phyloP scores from a whole-genome alignment of 306 rosid species.

The Fragaria vesca region DNA sequence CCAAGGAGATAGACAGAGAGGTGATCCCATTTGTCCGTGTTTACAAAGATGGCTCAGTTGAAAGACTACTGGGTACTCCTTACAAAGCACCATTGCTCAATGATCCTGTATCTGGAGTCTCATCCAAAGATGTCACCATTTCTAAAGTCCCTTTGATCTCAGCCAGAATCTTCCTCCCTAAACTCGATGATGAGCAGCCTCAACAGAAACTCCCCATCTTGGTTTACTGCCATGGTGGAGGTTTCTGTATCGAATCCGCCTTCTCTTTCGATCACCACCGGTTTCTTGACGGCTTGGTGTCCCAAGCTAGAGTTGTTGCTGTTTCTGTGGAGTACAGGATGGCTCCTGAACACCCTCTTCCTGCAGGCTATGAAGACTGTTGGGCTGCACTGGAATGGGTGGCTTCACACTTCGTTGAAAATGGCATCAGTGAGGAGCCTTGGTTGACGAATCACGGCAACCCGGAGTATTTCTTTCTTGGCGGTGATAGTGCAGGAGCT shows the following conservation, averaged over 20 bases:
- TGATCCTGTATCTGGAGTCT: constrained; percentile 38
- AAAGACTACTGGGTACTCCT: constrained; percentile 34
- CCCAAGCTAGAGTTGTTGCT: constrained; percentile 38
- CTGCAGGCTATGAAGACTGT: constrained; percentile 44
- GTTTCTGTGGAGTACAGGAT: constrained; percentile 55
- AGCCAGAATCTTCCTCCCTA: constrained; percentile 47
- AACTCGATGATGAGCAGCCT: background rate
- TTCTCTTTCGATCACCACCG: constrained; percentile 45
- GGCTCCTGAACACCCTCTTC: constrained; percentile 48
- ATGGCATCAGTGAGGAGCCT: constrained; percentile 17
- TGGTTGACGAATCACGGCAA: constrained; percentile 41
- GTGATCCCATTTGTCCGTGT: constrained; percentile 40
- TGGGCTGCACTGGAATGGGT: constrained; percentile 52
- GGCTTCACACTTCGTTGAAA: constrained; percentile 13
- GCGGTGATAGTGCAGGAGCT: constrained; percentile 45
- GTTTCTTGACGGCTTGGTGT: constrained; percentile 44
- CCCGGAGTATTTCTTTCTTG: constrained; percentile 28
- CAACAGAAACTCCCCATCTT: constrained; percentile 36
- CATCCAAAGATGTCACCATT: constrained; percentile 49
- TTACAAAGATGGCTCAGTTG: constrained; percentile 49
- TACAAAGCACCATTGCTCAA: constrained; percentile 27
- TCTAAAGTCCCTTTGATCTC: constrained; percentile 39
- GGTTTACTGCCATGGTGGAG: constrained; percentile 57
- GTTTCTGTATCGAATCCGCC: constrained; percentile 39
- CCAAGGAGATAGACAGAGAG: constrained; percentile 24